Percentiles rank a stretch among this genome's conserved stretches.
phyloP scores from a whole-genome alignment of 2,329 filamentous ascomycete species.

The Colletotrichum tropicale region DNA sequence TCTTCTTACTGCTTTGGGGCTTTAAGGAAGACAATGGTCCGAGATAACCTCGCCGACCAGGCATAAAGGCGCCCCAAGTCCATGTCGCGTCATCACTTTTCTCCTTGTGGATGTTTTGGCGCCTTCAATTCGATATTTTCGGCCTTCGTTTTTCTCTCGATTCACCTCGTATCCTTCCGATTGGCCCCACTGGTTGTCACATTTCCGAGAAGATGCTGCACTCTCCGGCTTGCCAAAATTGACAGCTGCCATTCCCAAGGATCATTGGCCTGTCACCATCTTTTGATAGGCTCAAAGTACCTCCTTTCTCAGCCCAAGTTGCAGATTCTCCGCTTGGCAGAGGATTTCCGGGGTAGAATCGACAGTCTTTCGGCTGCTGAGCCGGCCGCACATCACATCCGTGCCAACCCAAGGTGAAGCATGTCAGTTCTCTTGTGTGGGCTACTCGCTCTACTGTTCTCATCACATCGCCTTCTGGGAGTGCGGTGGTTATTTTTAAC shows the following conservation, averaged over 20 bases:
- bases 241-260: not conserved
- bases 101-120: not conserved
- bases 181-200: not conserved
- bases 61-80: not conserved
- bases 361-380: not conserved
- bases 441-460: not conserved
- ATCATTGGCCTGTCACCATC: not conserved
- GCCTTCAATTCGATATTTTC: not conserved
- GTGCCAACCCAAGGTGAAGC: not conserved
- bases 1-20: not conserved
- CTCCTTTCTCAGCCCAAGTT: not conserved
- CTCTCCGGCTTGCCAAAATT: not conserved
- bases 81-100: not conserved
- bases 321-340: not conserved
- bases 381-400: not conserved
- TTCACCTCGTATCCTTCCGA: not conserved
- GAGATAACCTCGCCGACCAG: not conserved
- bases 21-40: not conserved
- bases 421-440: not conserved
- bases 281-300: not conserved
- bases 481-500: not conserved
- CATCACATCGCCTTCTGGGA: not conserved
- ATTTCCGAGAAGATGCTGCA: not conserved
- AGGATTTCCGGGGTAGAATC: not conserved
- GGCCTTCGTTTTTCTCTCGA: not conserved